Evolutionary conservation across 306 rosid genomes (phyloP), one percentile per base, ranked within the genome.

Genomic region (Elaeagnus macrophylla): DNA sequence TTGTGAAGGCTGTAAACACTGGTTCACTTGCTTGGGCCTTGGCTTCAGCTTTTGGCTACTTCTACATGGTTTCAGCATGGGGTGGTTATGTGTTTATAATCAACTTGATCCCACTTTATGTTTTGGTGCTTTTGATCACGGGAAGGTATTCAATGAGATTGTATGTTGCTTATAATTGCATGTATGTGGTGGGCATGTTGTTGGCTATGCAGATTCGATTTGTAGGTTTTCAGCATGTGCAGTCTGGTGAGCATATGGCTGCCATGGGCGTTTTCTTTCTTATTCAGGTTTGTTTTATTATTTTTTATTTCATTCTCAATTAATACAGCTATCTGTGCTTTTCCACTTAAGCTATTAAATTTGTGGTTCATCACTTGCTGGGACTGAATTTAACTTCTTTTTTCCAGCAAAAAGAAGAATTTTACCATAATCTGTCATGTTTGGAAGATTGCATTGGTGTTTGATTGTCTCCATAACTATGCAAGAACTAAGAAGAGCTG

Each of bases 181-280:
- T 85, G 87, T 91, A 91, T 73, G 72, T 91, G 49, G 8, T 93
- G 72, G 99, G 99, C 35, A 93, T 93, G 99, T 53, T 93, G 81
- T 85, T 91, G 5, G 99, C 96, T 15, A 93, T 93, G 99, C 99
- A 93, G 73, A 93, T 93, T 73, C 89, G 99, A 36, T 93, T 93
- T 11, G 99, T 93, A 49, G 99, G 99, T 20, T 93, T 93, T 72
- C 99, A 93, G 69, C 99, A 93, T 64, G 99, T 93, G 9, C 99
- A 93, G 68, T 93, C 99, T 14, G 99, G 99, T 52, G 99, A 93
- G 76, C 99, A 93, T 65, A 93, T 93, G 99, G 99, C 86, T 49
- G 89, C 99, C 10, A 82, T 93, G 99, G 99, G 99, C 1, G 96
- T 93, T 48, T 93, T 93, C 85, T 93, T 93, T 89, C 72, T 93